phyloP scores from a whole-genome alignment of 768 basidiomycete species.

The Multifurca ochricompacta region DNA sequence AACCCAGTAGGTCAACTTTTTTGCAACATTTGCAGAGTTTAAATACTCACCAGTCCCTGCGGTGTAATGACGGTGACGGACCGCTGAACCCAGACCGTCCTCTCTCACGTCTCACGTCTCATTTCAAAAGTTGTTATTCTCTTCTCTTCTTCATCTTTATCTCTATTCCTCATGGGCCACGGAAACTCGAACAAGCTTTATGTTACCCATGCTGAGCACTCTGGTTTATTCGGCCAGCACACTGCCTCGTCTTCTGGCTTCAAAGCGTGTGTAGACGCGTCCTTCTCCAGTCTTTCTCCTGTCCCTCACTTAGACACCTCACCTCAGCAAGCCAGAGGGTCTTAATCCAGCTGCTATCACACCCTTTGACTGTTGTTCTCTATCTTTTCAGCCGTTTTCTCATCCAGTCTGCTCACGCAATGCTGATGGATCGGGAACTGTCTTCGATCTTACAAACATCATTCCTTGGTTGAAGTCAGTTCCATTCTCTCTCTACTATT shows the following conservation, averaged over 20 bases:
- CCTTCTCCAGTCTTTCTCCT: constrained; percentile 10
- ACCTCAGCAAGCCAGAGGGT: constrained; percentile 54
- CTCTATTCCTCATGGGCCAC: constrained; percentile 54
- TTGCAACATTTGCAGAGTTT: not conserved
- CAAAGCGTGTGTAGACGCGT: constrained; percentile 44
- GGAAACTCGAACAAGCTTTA: constrained; percentile 84
- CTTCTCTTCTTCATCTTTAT: not conserved
- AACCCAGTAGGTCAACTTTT: not conserved
- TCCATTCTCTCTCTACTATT: not conserved
- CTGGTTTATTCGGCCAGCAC: constrained; percentile 73
- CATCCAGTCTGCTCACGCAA: constrained; percentile 87
- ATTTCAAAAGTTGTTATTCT: not conserved
- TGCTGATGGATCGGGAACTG: constrained; percentile 66
- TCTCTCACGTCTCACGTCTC: not conserved
- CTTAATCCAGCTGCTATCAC: constrained; percentile 56
- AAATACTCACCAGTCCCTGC: not conserved
- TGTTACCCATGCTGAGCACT: constrained; percentile 84
- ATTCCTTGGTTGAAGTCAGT: constrained; percentile 90
- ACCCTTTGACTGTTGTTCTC: constrained; percentile 86
- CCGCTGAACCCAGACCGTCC: no score
- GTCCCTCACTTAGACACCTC: constrained; percentile 14
- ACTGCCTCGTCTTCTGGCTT: constrained; percentile 65
- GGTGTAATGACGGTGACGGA: no score
- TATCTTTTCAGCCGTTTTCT: constrained; percentile 83
- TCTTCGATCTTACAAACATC: constrained; percentile 88